These are phyloP conservation scores for Podila horticola DNA, from an alignment of 192 early-diverging fungal species.

Conservation along the genomic window DNA sequence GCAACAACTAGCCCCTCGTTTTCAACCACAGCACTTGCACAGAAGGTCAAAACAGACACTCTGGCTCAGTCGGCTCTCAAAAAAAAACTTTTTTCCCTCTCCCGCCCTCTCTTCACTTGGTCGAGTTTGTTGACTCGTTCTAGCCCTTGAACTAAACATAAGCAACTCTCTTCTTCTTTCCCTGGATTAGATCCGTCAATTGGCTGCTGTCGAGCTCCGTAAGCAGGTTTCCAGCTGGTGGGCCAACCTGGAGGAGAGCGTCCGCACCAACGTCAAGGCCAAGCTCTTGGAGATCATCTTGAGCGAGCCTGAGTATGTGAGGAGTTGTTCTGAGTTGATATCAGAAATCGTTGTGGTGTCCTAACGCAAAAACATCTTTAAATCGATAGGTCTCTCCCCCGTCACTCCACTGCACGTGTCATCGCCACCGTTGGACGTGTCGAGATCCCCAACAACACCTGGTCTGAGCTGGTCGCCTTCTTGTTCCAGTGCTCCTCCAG, in stretches of 20 bases:
- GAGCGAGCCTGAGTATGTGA: constrained; percentile 71
- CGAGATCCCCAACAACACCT: constrained; percentile 81
- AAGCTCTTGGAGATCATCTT: constrained; percentile 76
- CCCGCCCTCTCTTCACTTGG: no score
- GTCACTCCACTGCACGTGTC: constrained; percentile 87
- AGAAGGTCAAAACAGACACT: no score
- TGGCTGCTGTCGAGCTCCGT: constrained; percentile 88
- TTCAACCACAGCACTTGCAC: no score
- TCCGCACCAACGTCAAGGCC: constrained; percentile 69
- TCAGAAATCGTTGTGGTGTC: background rate
- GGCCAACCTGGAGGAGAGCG: constrained; percentile 67
- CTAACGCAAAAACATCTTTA: background rate
- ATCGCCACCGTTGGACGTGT: constrained; percentile 88
- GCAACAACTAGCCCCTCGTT: no score
- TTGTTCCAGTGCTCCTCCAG: constrained; percentile 86
- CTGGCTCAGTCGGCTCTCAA: constrained; percentile 2
- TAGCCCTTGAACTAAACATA: background rate
- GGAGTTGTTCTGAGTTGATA: background rate
- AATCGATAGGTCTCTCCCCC: constrained; percentile 65
- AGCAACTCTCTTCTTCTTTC: background rate
- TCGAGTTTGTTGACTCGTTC: no score
- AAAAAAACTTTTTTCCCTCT: background rate
- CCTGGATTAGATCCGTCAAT: constrained; percentile 70
- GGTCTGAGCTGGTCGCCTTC: constrained; percentile 82
- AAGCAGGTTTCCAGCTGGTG: constrained; percentile 84